Conservation (phyloP, 441 rosid genomes). For the Corymbia calophylla region DNA sequence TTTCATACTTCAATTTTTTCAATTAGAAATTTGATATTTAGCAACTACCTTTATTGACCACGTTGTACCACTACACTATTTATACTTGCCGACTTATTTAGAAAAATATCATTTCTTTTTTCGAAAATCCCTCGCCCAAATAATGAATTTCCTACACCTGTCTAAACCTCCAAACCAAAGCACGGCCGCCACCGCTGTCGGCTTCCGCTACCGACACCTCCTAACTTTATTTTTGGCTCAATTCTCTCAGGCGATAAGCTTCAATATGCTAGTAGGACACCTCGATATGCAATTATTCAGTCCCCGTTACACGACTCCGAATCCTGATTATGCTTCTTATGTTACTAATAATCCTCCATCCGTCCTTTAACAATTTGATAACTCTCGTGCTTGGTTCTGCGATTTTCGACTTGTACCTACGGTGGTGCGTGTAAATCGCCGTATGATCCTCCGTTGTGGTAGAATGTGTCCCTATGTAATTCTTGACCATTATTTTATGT, state of each 20-base stretch:
- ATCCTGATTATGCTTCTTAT: too few species aligned
- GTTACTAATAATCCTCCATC: too few species aligned
- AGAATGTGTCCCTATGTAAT: not conserved
- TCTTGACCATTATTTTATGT: not conserved
- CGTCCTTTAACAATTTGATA: too few species aligned
- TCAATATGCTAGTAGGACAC: too few species aligned
- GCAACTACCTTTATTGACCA: not conserved
- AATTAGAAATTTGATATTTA: not conserved
- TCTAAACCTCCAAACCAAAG: not conserved
- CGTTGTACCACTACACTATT: not conserved
- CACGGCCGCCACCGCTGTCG: not conserved
- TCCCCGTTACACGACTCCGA: too few species aligned
- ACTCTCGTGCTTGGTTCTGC: not conserved
- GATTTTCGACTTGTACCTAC: not conserved
- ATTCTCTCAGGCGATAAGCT: too few species aligned
- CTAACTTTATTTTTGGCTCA: too few species aligned
- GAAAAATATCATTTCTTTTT: not conserved
- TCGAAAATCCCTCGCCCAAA: too few species aligned
- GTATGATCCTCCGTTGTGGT: not conserved
- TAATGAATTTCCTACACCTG: too few species aligned
- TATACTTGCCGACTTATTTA: not conserved
- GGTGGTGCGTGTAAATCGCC: too few species aligned
- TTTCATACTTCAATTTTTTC: rapidly evolving
- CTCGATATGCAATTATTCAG: too few species aligned
- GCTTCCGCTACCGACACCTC: not conserved